Percentiles rank a stretch among this genome's conserved stretches.
Conservation (phyloP, 192 early-diverging fungal genomes). For the Mortierella antarctica region DNA sequence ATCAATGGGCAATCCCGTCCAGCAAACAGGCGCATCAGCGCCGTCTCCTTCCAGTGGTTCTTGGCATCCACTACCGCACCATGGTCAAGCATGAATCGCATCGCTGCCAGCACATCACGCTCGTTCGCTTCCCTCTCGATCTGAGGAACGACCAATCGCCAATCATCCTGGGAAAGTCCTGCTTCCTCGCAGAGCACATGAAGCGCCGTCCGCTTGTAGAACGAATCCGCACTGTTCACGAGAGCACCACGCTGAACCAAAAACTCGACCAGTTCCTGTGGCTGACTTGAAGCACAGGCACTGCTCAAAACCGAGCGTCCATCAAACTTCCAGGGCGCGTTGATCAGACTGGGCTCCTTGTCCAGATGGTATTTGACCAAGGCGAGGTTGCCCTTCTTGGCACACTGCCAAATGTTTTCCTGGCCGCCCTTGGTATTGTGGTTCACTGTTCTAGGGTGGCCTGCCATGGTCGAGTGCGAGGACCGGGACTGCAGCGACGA, state of each 20-base stretch:
- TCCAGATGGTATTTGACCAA: constrained; percentile 41
- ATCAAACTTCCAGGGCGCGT: constrained; percentile 47
- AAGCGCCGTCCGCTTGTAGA: constrained; percentile 40
- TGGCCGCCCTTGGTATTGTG: constrained; percentile 11
- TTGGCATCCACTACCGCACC: constrained; percentile 47
- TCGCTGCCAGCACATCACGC: constrained; percentile 39
- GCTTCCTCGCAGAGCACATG: constrained; percentile 47
- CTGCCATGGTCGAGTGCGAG: neutral
- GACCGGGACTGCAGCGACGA: constrained; percentile 24
- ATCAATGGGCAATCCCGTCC: constrained; percentile 49
- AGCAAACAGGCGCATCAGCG: constrained; percentile 44
- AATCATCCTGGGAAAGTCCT: constrained; percentile 34
- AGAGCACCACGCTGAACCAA: constrained; percentile 39
- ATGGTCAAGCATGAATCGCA: constrained; percentile 43
- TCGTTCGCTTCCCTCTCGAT: constrained; percentile 42
- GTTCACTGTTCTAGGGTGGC: neutral
- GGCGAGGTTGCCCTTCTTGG: constrained; percentile 42
- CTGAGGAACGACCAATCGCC: constrained; percentile 20
- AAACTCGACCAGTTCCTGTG: constrained; percentile 48
- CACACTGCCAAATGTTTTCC: constrained; percentile 47
- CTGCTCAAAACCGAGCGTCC: constrained; percentile 47
- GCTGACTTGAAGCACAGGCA: constrained; percentile 44
- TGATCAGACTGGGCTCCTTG: constrained; percentile 38
- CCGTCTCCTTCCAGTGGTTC: constrained; percentile 53
- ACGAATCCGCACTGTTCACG: constrained; percentile 27